Evolutionary conservation across 805 yeast species (phyloP).

Genomic region (Pichia cabralensis): DNA sequence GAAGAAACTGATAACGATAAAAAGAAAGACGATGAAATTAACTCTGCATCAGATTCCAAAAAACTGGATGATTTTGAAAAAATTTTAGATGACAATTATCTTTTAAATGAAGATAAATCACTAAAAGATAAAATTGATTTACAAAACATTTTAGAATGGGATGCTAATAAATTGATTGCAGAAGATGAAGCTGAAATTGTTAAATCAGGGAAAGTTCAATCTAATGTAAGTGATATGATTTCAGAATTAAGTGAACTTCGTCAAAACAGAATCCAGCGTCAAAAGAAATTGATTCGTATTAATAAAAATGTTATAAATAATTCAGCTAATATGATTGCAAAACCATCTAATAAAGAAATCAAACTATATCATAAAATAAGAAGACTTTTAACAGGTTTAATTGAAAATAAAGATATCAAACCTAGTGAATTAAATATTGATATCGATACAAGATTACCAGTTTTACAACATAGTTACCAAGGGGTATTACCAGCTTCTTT

Average conservation of each 20-base stretch:
- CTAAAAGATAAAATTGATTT: constrained; percentile 18
- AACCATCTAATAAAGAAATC: constrained; percentile 35
- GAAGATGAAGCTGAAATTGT: constrained; percentile 20
- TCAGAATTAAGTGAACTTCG: constrained; percentile 42
- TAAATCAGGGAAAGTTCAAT: constrained; percentile 17
- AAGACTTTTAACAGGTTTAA: constrained; percentile 34
- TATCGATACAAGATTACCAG: constrained; percentile 43
- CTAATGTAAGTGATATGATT: constrained; percentile 35
- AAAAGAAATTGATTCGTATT: constrained; percentile 8
- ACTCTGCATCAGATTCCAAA: too few species aligned
- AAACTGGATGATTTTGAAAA: too few species aligned
- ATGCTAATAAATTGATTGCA: constrained; percentile 17
- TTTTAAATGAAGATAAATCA: background rate
- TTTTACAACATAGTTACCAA: constrained; percentile 58
- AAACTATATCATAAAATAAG: constrained; percentile 32
- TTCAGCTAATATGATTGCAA: constrained; percentile 18
- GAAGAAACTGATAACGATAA: too few species aligned
- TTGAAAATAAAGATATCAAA: constrained; percentile 19
- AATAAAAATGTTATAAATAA: constrained; percentile 8
- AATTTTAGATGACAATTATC: too few species aligned
- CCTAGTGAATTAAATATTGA: constrained; percentile 28
- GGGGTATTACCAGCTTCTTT: constrained; percentile 68
- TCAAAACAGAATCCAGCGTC: constrained; percentile 27
- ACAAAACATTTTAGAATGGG: constrained; percentile 21
- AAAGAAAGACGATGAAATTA: too few species aligned